Conservation (phyloP, 2,329 filamentous ascomycete species). For the Penicillium hordei region DNA sequence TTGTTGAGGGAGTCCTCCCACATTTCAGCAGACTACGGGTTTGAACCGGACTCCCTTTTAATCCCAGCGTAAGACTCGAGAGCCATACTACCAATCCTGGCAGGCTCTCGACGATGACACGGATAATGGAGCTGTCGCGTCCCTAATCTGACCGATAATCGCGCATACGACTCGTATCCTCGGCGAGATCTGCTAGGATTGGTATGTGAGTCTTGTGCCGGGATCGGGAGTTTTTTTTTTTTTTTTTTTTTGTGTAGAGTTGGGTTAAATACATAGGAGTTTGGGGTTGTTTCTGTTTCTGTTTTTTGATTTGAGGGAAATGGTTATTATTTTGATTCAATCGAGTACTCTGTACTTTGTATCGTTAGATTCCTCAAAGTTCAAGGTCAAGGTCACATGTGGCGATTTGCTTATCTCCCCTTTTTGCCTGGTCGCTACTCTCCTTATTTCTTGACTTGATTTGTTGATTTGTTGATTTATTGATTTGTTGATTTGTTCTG, state of each 20-base stretch:
- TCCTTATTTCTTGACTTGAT: not conserved
- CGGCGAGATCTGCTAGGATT: not conserved
- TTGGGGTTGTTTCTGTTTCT: not conserved
- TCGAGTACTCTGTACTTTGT: not conserved
- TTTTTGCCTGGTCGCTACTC: not conserved
- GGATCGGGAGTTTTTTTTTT: not conserved
- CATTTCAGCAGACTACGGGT: not conserved
- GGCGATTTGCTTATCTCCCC: not conserved
- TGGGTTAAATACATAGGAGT: not conserved
- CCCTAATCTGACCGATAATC: not conserved
- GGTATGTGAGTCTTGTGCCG: not conserved
- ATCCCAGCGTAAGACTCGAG: not conserved
- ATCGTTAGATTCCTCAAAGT: no score
- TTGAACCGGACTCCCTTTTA: not conserved
- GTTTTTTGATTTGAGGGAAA: not conserved
- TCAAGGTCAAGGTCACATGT: not conserved
- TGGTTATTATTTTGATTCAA: not conserved
- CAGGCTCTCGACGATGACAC: not conserved
- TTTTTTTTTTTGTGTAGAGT: not conserved
- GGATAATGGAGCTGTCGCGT: not conserved
- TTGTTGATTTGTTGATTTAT: not conserved
- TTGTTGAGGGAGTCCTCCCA: not conserved
- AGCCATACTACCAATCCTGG: not conserved
- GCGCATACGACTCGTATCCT: not conserved
- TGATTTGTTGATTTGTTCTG: not conserved